Conservation (phyloP, 805 yeast genomes). For the Pichia exigua region DNA sequence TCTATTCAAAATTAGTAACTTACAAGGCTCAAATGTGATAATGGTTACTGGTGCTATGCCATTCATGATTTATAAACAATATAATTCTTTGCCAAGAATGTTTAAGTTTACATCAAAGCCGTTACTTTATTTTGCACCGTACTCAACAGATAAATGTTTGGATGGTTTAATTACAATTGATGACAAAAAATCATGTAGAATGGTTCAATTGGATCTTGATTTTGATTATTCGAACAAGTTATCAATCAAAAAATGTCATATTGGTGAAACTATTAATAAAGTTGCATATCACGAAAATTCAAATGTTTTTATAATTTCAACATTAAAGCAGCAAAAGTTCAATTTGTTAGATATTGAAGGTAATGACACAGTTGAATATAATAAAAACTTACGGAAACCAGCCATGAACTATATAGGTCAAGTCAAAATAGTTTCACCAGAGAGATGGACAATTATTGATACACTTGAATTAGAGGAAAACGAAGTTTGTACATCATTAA, state of each 20-base stretch:
- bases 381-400: constrained; percentile 35
- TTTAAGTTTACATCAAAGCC: constrained; percentile 60
- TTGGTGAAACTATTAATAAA: constrained; percentile 59
- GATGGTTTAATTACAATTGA: constrained; percentile 67
- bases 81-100: constrained; percentile 55
- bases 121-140: constrained; percentile 57
- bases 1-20: constrained; percentile 48
- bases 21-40: constrained; percentile 51
- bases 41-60: constrained; percentile 73
- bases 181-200: constrained; percentile 59
- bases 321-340: constrained; percentile 51
- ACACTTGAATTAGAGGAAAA: constrained; percentile 56
- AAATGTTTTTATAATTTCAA: constrained; percentile 54
- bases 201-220: constrained; percentile 37
- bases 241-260: constrained; percentile 44
- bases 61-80: constrained; percentile 55
- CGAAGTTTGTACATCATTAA: constrained; percentile 54
- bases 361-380: constrained; percentile 48
- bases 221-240: constrained; percentile 51
- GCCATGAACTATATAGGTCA: constrained; percentile 55
- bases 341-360: constrained; percentile 71
- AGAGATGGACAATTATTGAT: constrained; percentile 72
- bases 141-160: constrained; percentile 25
- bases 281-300: constrained; percentile 64
- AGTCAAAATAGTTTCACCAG: constrained; percentile 61